Percentiles rank a stretch among this genome's conserved stretches.
phyloP scores from a whole-genome alignment of 345 rosid species.

The Iberis pinnata region DNA sequence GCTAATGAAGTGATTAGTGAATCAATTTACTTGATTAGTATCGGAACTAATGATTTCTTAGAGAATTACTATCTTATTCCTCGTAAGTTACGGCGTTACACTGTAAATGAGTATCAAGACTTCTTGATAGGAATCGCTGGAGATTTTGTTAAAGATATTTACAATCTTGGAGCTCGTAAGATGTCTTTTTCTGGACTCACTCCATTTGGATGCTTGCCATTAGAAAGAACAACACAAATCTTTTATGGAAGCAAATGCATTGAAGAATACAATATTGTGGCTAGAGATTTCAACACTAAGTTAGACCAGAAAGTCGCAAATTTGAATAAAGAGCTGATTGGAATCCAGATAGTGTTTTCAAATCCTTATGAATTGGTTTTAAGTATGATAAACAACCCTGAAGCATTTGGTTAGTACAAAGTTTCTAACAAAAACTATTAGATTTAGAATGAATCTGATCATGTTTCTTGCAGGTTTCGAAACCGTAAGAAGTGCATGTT shows the following conservation, averaged over 20 bases:
- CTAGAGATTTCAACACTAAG: slow-evolving; percentile 52
- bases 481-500: slow-evolving; percentile 48
- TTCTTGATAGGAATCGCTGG: slow-evolving; percentile 49
- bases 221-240: slow-evolving; percentile 62
- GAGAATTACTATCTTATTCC: slow-evolving; percentile 58
- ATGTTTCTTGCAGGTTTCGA: slow-evolving; percentile 35
- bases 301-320: slow-evolving; percentile 27
- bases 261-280: slow-evolving; percentile 54
- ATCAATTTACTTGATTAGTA: slow-evolving; percentile 59
- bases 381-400: slow-evolving; percentile 47
- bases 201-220: slow-evolving; percentile 82
- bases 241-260: slow-evolving; percentile 39
- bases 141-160: slow-evolving; percentile 47
- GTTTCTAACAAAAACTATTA: not conserved
- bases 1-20: slow-evolving; percentile 45
- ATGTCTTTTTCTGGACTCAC: slow-evolving; percentile 47
- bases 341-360: slow-evolving; percentile 39
- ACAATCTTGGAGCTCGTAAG: slow-evolving; percentile 63
- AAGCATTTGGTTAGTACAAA: slow-evolving; percentile 44
- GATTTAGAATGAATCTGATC: not conserved
- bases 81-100: slow-evolving; percentile 35
- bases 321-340: slow-evolving; percentile 44
- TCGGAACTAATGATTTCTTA: slow-evolving; percentile 83
- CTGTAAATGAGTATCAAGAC: slow-evolving; percentile 42
- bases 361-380: slow-evolving; percentile 38